A percentile compares a stretch with the other conserved stretches of the same genome.
Conservation (phyloP, 2,329 filamentous ascomycete species). For the Coniochaeta sp. region DNA sequence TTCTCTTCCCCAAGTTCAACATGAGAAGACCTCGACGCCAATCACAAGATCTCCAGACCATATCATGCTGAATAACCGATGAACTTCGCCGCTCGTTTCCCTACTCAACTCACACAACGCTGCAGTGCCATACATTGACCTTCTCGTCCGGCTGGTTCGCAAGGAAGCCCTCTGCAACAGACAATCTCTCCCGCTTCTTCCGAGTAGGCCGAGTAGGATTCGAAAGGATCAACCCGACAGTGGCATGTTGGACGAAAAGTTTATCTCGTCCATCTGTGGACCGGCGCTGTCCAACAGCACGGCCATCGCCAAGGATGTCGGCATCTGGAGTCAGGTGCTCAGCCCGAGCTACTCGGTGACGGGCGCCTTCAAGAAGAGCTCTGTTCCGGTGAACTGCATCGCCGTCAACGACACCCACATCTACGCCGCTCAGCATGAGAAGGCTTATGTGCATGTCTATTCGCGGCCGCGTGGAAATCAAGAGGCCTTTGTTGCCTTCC, state of each 20-base stretch:
- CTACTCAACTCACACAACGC: too few species aligned
- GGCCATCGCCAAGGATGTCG: conserved; percentile 67
- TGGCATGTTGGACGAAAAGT: conserved; percentile 52
- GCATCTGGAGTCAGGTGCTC: conserved; percentile 78
- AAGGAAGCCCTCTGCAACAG: too few species aligned
- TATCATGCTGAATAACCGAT: too few species aligned
- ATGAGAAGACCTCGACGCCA: background rate
- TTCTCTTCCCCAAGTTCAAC: background rate
- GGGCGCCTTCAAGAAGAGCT: conserved; percentile 85
- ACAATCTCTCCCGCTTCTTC: too few species aligned
- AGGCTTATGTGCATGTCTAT: conserved; percentile 91
- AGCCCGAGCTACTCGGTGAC: conserved; percentile 72
- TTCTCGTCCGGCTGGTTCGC: too few species aligned
- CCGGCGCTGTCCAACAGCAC: conserved; percentile 54
- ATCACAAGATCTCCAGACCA: too few species aligned
- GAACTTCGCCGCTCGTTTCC: too few species aligned
- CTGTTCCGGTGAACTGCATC: conserved; percentile 69
- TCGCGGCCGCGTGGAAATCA: conserved; percentile 76
- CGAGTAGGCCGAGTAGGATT: background rate
- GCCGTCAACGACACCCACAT: conserved; percentile 77
- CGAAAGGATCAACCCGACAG: background rate
- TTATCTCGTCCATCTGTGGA: conserved; percentile 52
- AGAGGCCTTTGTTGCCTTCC: conserved; percentile 81
- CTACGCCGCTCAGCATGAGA: conserved; percentile 86
- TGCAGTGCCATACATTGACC: too few species aligned